These are phyloP conservation scores for Aspergillus candidus DNA, from an alignment of 2,329 filamentous ascomycete species.

Conservation along the genomic window DNA sequence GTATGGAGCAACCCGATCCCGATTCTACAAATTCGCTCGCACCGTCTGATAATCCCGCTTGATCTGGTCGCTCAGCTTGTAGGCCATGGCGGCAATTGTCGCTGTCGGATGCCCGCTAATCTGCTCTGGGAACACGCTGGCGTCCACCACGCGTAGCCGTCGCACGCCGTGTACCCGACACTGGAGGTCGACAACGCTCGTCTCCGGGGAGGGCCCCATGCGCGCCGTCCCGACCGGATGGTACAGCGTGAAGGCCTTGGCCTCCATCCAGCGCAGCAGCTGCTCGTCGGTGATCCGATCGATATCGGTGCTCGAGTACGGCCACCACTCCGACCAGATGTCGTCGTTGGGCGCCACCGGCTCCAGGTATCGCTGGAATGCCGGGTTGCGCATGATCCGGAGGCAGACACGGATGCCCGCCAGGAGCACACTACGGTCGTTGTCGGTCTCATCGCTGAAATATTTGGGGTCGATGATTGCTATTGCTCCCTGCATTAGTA, in stretches of 20 bases:
- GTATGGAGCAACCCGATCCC: too few species aligned
- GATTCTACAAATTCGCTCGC: too few species aligned
- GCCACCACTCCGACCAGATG: conserved; percentile 15
- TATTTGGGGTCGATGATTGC: conserved; percentile 16
- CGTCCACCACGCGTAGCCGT: conserved; percentile 16
- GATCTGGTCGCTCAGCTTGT: conserved; percentile 14
- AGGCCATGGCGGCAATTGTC: conserved; percentile 16
- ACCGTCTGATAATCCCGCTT: neutral
- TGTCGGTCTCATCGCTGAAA: conserved; percentile 8
- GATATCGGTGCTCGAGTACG: conserved; percentile 15
- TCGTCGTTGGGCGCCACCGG: conserved; percentile 13
- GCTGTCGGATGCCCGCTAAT: conserved; percentile 17
- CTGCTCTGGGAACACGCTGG: conserved; percentile 19
- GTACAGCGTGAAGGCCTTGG: conserved; percentile 17
- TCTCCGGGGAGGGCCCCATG: conserved; percentile 11
- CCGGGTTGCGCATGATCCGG: conserved; percentile 9
- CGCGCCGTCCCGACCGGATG: conserved; percentile 17
- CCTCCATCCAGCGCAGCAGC: conserved; percentile 14
- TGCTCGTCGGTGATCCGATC: conserved; percentile 16
- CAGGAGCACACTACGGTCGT: conserved; percentile 14
- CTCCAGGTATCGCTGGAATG: conserved; percentile 11
- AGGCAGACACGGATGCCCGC: conserved; percentile 13
- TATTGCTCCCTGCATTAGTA: neutral
- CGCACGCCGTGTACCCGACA: conserved; percentile 17
- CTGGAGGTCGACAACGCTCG: conserved; percentile 16